Evolutionary conservation across 306 rosid species (phyloP), one percentile per base, ranked within the genome.

Genomic region (Ammopiptanthus mongolicus): DNA sequence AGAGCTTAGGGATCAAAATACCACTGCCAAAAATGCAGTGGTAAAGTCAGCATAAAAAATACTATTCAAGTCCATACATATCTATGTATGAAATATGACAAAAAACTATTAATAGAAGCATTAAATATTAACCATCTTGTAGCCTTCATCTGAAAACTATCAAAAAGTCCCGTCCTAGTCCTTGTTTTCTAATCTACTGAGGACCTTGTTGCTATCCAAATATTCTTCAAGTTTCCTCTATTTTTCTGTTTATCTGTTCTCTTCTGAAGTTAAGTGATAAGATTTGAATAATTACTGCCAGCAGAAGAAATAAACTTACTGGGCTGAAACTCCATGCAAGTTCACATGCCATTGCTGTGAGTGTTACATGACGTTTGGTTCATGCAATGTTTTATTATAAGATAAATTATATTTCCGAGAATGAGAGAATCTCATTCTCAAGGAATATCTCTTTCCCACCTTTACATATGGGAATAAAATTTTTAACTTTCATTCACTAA

Each of bases 1-100:
- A 96, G 87, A 79, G 99, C 99, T 82, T 96, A 44, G 99, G 92
- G 58, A 96, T 89, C 86, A 90, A 91, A 14, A 92, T 88, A 55
- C 99, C 90, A 67, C 99, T 96, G 92, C 55, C 53, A 77, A 74
- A 53, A 69, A 31, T 63, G 57, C 66, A 77, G 34, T 31, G 46
- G 8, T 62, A 56, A 74, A 81, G 28, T 83, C 34, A 78, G 67
- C 41, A 71, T 29, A 71, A 58, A 66, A 83, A 50, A 41, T 34
- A 80, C 15, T 46, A 60, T n/a, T 48, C 8, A 23, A 57, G 65
- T 47, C 5, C 58, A 64, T 47, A 13, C 52, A 69, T 23, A 46
- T 6, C 42, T 66, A n/a, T 42, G 37, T 8, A 17, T 57, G 65
- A 66, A 75, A 65, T 58, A 31, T 17, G 73, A 58, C 23, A 39